Evolutionary conservation across 148 eudicot genomes (phyloP).

Genomic region (Pouteria glomerata): DNA sequence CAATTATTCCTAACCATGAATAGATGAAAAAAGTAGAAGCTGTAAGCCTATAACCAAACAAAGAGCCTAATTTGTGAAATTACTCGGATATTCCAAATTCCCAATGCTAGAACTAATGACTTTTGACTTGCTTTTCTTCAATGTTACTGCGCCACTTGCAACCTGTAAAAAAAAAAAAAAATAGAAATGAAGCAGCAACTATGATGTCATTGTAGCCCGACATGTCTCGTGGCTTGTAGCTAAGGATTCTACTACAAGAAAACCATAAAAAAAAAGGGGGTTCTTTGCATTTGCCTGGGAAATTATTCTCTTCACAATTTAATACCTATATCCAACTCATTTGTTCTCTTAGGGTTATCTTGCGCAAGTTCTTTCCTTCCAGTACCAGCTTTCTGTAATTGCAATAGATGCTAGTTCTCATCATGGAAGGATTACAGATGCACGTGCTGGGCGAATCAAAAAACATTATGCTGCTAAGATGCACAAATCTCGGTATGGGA

Average conservation of each 20-base stretch:
- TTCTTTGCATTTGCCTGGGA: constrained; percentile 1
- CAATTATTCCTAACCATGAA: no score
- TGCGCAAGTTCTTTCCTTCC: constrained; percentile 84
- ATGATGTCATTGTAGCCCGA: background rate
- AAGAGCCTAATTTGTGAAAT: no score
- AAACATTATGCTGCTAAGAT: constrained; percentile 73
- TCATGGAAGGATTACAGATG: constrained; percentile 72
- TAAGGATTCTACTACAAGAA: background rate
- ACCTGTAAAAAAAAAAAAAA: background rate
- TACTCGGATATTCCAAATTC: no score
- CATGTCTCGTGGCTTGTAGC: background rate
- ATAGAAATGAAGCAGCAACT: background rate
- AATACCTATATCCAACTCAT: constrained; percentile 12
- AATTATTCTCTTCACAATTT: background rate
- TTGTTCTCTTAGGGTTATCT: constrained; percentile 70
- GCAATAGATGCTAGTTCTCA: constrained; percentile 89
- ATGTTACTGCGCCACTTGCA: background rate
- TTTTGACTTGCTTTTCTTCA: background rate
- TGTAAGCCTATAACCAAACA: no score
- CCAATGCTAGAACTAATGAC: background rate
- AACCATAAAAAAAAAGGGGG: no score
- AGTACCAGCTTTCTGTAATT: constrained; percentile 61
- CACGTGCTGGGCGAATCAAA: constrained; percentile 78
- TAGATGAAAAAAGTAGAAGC: no score
- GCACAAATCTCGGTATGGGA: constrained; percentile 59